Conservation (phyloP, 306 rosid genomes). For the Citrullus mucosospermus region DNA sequence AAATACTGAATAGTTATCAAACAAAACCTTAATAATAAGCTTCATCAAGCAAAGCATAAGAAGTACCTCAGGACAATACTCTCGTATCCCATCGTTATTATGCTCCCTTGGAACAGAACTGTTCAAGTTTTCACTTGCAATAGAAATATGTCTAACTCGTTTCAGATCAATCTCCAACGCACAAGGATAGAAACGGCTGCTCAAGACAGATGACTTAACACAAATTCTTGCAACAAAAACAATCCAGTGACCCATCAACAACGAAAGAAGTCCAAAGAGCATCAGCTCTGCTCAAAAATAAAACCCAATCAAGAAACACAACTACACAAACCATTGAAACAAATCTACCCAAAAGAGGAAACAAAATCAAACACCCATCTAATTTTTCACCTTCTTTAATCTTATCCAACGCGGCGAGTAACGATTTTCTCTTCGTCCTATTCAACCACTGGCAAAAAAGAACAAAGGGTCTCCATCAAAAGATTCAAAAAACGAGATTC, state of each 20-base stretch:
- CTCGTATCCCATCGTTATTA: conserved; percentile 16
- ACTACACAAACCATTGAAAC: not conserved
- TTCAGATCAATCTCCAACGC: conserved; percentile 16
- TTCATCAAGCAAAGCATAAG: not conserved
- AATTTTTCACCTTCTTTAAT: conserved; percentile 56
- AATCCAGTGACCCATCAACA: conserved; percentile 92
- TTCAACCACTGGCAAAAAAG: conserved; percentile 45
- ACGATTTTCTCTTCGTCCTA: conserved; percentile 64
- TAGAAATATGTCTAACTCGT: conserved; percentile 10
- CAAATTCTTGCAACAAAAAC: conserved; percentile 76
- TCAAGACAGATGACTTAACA: conserved; percentile 43
- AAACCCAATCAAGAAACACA: not conserved
- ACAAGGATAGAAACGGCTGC: conserved; percentile 71
- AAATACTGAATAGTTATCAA: too few relatives aligned
- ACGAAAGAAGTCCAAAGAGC: conserved; percentile 80
- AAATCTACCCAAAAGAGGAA: not conserved
- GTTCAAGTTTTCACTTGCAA: conserved; percentile 21
- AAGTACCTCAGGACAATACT: conserved; percentile 61
- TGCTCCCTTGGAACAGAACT: conserved; percentile 28
- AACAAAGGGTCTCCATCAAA: not conserved
- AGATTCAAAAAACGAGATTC: not conserved
- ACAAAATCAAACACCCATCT: not conserved
- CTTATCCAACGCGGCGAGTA: conserved; percentile 71
- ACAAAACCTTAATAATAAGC: not conserved
- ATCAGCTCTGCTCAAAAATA: conserved; percentile 54